These are phyloP conservation scores for Zymoseptoria passerinii DNA, from an alignment of 2,329 filamentous ascomycete genomes.

Conservation along the genomic window DNA sequence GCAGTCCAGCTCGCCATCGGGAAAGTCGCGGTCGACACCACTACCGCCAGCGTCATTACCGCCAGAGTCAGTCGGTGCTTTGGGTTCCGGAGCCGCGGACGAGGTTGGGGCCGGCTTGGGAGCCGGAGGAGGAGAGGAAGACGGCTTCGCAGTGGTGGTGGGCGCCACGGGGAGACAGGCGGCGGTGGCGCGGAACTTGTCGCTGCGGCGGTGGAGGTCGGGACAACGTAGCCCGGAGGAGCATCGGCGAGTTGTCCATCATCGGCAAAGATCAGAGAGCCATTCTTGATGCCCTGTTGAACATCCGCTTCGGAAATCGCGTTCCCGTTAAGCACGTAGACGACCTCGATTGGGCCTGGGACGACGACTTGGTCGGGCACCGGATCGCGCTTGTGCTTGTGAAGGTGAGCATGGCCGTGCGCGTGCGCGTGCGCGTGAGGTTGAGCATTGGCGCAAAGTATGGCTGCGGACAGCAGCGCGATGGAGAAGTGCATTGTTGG, in stretches of 20 bases:
- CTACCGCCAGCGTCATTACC: conserved; percentile 26
- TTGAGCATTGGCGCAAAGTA: conserved; percentile 46
- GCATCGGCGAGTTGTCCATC: conserved; percentile 31
- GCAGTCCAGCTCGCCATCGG: conserved; percentile 65
- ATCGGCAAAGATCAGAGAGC: conserved; percentile 56
- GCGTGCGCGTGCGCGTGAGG: conserved; percentile 47
- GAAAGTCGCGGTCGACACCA: conserved; percentile 63
- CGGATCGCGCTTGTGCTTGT: conserved; percentile 48
- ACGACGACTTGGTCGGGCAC: conserved; percentile 45
- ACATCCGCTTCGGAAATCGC: conserved; percentile 56
- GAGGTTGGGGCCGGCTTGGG: conserved; percentile 2
- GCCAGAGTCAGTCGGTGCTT: not conserved
- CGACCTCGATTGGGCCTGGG: conserved; percentile 54
- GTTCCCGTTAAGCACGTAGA: conserved; percentile 64
- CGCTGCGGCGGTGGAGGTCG: conserved; percentile 34
- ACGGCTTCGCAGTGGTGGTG: conserved; percentile 15
- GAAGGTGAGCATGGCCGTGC: conserved; percentile 52
- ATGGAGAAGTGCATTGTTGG: conserved; percentile 31
- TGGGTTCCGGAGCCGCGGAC: conserved; percentile 5
- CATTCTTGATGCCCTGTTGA: conserved; percentile 60
- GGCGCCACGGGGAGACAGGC: conserved; percentile 21
- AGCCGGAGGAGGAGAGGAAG: not conserved
- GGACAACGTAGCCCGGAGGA: conserved; percentile 5
- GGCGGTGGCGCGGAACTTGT: conserved; percentile 12
- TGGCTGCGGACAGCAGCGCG: conserved; percentile 30